A percentile compares a stretch with the other conserved stretches of the same genome.
Conservation (phyloP, 331 rosid genomes). For the Acacia pycnantha region DNA sequence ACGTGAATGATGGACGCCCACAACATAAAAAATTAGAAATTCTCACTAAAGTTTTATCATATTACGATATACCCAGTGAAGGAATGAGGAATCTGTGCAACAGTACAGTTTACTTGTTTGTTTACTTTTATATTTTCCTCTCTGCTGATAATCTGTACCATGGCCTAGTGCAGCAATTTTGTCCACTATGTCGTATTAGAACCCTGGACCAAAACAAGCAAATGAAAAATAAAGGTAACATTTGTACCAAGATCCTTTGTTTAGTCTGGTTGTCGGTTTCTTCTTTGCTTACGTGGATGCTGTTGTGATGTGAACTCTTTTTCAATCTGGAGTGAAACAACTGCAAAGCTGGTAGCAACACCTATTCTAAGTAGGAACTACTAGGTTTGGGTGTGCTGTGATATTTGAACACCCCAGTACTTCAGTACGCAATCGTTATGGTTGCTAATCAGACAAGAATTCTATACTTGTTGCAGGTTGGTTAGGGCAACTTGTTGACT, state of each 20-base stretch:
- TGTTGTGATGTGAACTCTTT: neutral
- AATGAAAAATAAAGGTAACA: neutral
- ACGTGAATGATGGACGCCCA: neutral
- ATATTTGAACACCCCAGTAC: neutral
- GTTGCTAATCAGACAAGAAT: constrained; percentile 12
- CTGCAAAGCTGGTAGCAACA: neutral
- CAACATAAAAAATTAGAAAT: neutral
- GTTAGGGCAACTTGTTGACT: constrained; percentile 19
- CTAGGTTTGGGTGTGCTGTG: neutral
- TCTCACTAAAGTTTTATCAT: neutral
- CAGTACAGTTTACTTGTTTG: constrained; percentile 3
- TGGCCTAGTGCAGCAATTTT: constrained; percentile 2
- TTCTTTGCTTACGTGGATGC: neutral
- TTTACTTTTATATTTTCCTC: neutral
- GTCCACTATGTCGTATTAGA: neutral
- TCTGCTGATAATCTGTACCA: neutral
- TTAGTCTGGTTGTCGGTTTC: neutral
- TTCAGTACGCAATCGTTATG: neutral
- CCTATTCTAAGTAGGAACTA: neutral
- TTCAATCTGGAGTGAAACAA: neutral
- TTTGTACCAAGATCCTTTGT: neutral
- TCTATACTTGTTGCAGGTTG: constrained; percentile 22
- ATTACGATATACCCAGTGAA: neutral
- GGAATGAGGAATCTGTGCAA: neutral
- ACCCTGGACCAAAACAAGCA: constrained; percentile 9